Conservation (phyloP, 768 basidiomycete genomes). For the Basidioascus undulatus region DNA sequence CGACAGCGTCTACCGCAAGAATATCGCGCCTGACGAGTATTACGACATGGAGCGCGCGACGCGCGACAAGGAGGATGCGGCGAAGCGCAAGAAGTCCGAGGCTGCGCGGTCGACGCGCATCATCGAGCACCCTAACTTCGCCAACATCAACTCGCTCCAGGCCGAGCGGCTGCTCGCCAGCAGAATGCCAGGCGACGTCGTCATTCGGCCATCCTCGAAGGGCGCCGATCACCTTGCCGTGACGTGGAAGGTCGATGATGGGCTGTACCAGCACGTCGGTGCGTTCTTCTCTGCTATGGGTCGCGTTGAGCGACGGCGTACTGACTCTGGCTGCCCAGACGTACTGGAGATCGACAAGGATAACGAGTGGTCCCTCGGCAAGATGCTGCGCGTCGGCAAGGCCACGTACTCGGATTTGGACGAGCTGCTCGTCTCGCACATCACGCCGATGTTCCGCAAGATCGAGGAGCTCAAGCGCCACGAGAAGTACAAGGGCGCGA, state of each 20-base stretch:
- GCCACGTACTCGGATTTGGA: conserved; percentile 83
- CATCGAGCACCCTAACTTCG: conserved; percentile 95
- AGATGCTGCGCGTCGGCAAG: conserved; percentile 20
- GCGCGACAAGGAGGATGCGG: conserved; percentile 12
- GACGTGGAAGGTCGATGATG: conserved; percentile 97
- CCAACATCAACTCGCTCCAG: conserved; percentile 70
- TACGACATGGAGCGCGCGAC: conserved; percentile 13
- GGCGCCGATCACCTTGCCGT: conserved; percentile 81
- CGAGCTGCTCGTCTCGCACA: conserved; percentile 87
- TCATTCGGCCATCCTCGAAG: conserved; percentile 87
- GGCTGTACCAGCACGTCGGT: conserved; percentile 91
- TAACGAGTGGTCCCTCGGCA: conserved; percentile 19
- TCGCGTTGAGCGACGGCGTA: neutral
- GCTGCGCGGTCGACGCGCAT: conserved; percentile 55
- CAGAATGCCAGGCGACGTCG: conserved; percentile 83
- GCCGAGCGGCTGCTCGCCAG: conserved; percentile 74
- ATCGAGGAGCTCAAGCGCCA: conserved; percentile 86
- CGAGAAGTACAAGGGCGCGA: conserved; percentile 76
- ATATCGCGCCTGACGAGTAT: conserved; percentile 12
- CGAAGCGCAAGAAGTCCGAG: conserved; percentile 47
- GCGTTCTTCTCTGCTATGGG: conserved; percentile 14
- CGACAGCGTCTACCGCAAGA: too few species aligned
- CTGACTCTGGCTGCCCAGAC: conserved; percentile 16
- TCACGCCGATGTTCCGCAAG: conserved; percentile 75
- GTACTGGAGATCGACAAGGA: conserved; percentile 23